Percentiles rank a stretch among this genome's conserved stretches.
Conservation (phyloP, 768 basidiomycete species). For the Chalciporus piperatus region DNA sequence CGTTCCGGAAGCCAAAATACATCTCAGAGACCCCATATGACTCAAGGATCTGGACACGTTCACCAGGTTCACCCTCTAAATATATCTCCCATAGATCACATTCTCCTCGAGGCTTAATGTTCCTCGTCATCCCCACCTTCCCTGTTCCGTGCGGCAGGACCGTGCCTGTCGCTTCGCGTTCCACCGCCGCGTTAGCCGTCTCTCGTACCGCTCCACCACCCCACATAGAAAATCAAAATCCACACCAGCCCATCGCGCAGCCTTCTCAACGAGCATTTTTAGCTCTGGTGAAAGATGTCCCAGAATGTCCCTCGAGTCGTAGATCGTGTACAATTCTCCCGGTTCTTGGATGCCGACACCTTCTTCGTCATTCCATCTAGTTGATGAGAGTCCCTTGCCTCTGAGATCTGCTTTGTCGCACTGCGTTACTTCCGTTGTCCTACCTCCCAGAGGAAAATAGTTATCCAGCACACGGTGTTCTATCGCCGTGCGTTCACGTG, state of each 20-base stretch:
- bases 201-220: slow-evolving; percentile 66
- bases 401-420: not conserved
- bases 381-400: slow-evolving; percentile 11
- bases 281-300: slow-evolving; percentile 56
- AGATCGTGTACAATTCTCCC: slow-evolving; percentile 63
- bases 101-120: slow-evolving; percentile 14
- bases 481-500: slow-evolving; percentile 11
- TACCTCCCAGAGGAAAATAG: slow-evolving; percentile 39
- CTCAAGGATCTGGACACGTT: not conserved
- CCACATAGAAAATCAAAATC: slow-evolving; percentile 46
- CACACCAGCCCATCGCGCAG: slow-evolving; percentile 55
- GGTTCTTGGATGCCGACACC: slow-evolving; percentile 36
- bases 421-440: not conserved
- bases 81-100: slow-evolving; percentile 5
- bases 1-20: not conserved
- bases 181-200: slow-evolving; percentile 55
- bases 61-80: not conserved
- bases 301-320: slow-evolving; percentile 61
- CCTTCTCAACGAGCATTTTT: slow-evolving; percentile 48
- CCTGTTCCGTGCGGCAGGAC: slow-evolving; percentile 11
- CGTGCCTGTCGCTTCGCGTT: slow-evolving; percentile 26
- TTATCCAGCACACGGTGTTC: slow-evolving; percentile 35
- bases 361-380: slow-evolving; percentile 2
- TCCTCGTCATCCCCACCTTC: slow-evolving; percentile 1
- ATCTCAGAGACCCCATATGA: not conserved